Conservation (phyloP, 176 grass and related monocot species). For the Puya raimondii region DNA sequence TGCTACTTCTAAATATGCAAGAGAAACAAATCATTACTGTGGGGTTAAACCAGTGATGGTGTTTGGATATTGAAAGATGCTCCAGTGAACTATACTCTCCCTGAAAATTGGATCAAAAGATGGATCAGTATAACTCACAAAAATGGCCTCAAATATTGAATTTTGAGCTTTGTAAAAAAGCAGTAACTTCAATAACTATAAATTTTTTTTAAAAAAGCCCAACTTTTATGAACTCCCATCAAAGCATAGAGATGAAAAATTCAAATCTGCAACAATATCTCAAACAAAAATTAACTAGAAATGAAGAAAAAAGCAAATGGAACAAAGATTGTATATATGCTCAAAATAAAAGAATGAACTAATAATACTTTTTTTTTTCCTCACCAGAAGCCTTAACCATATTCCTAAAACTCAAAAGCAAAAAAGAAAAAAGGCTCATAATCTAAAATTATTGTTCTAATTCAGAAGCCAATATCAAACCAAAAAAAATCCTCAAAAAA, state of each 20-base stretch:
- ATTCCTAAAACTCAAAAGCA: too few species aligned
- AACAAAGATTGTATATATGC: too few species aligned
- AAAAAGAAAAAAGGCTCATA: too few species aligned
- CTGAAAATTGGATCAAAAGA: neutral
- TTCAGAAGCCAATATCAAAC: too few species aligned
- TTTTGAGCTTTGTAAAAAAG: neutral
- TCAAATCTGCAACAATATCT: neutral
- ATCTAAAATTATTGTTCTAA: too few species aligned
- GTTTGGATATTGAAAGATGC: neutral
- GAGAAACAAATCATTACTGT: slow-evolving; percentile 13
- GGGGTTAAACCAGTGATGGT: neutral
- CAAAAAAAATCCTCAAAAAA: too few species aligned
- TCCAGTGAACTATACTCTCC: neutral
- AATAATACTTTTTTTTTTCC: too few species aligned
- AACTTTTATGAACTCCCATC: neutral
- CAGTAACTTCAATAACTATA: neutral
- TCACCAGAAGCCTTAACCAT: too few species aligned
- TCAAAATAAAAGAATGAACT: too few species aligned
- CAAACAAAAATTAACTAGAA: too few species aligned
- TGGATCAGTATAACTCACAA: neutral
- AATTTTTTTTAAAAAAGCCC: neutral
- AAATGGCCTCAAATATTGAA: neutral
- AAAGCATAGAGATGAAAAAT: neutral
- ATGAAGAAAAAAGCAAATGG: too few species aligned
- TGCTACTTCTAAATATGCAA: slow-evolving; percentile 3